phyloP scores from a whole-genome alignment of 192 early-diverging fungal species.

The Linnemannia schmuckeri region DNA sequence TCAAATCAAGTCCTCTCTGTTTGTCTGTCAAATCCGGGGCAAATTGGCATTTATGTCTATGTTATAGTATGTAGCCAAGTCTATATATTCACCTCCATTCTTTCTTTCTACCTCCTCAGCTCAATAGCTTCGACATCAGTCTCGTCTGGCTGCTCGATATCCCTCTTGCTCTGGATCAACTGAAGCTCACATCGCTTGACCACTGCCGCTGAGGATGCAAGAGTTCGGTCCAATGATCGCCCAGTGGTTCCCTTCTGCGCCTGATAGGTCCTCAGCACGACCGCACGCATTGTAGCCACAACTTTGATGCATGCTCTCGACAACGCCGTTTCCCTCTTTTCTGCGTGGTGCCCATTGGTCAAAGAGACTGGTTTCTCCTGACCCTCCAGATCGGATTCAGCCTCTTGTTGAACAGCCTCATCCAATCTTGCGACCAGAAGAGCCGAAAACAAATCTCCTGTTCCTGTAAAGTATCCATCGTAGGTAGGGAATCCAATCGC shows the following conservation, averaged over 20 bases:
- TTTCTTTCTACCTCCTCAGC: conserved; percentile 19
- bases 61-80: neutral
- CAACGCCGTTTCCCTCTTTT: conserved; percentile 27
- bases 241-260: conserved; percentile 47
- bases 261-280: conserved; percentile 73
- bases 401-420: conserved; percentile 35
- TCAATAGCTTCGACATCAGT: conserved; percentile 42
- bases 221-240: conserved; percentile 17
- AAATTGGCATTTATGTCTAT: neutral
- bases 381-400: neutral
- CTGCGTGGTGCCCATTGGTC: neutral
- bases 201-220: conserved; percentile 51
- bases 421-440: conserved; percentile 75
- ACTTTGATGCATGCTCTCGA: conserved; percentile 75
- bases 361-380: neutral
- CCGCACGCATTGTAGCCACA: conserved; percentile 75
- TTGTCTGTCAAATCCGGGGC: no score
- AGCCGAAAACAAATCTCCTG: conserved; percentile 91
- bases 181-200: conserved; percentile 77
- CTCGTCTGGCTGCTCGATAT: conserved; percentile 68
- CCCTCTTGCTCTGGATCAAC: conserved; percentile 75
- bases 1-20: neutral
- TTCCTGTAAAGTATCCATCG: conserved; percentile 88
- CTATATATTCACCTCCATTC: neutral
- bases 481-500: conserved; percentile 82